A percentile compares a stretch with the other conserved stretches of the same genome.
Evolutionary conservation across 495 filamentous ascomycete species (phyloP).

Genomic region (Talaromyces stipitatus): DNA sequence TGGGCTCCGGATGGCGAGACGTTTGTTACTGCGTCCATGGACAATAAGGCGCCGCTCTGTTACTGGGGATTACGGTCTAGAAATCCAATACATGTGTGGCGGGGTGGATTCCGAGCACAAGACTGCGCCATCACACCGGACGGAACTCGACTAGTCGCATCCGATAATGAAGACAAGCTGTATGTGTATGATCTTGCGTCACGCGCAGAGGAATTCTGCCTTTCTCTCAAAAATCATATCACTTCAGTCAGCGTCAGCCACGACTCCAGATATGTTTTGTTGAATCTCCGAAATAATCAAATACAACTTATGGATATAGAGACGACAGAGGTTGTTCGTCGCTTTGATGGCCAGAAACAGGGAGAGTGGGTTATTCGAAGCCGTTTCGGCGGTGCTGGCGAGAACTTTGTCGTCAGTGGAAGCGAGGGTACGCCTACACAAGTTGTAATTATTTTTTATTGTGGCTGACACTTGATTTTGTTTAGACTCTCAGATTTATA

Average conservation of each 20-base stretch:
- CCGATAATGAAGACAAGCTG: constrained; percentile 60
- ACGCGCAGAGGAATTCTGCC: constrained; percentile 64
- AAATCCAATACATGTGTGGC: constrained; percentile 51
- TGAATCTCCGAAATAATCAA: constrained; percentile 69
- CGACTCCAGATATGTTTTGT: constrained; percentile 71
- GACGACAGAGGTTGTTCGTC: constrained; percentile 60
- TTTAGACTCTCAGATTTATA: constrained; percentile 68
- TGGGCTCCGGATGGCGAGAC: constrained; percentile 75
- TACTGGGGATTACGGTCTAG: constrained; percentile 56
- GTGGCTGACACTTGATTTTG: not conserved
- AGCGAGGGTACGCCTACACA: constrained; percentile 70
- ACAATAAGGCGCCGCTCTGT: constrained; percentile 55
- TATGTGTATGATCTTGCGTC: constrained; percentile 77
- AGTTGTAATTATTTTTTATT: constrained; percentile 13
- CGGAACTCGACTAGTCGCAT: constrained; percentile 68
- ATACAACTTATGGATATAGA: constrained; percentile 72
- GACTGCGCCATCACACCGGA: constrained; percentile 77
- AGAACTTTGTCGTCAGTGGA: constrained; percentile 84
- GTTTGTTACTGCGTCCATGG: constrained; percentile 76
- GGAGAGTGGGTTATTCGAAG: constrained; percentile 69
- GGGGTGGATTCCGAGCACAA: constrained; percentile 66
- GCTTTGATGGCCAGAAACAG: constrained; percentile 66
- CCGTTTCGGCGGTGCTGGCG: constrained; percentile 78
- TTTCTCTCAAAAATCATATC: constrained; percentile 55
- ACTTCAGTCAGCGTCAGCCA: constrained; percentile 75